Evolutionary conservation across 1,284 basidiomycete species (phyloP).

Genomic region (Phenoliferia sp.): DNA sequence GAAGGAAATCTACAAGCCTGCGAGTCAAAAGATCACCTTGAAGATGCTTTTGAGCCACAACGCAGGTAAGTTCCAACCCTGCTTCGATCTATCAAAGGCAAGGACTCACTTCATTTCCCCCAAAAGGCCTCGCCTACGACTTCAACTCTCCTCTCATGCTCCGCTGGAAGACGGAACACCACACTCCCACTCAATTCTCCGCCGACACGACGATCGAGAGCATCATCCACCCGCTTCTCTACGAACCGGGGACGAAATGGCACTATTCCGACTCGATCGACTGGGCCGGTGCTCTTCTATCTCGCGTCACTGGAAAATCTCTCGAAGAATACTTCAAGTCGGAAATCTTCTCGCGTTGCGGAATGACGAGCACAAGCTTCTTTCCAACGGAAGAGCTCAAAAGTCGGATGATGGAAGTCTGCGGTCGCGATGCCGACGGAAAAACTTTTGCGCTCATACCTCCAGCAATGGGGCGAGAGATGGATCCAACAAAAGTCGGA

Average conservation of each 20-base stretch:
- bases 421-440: not conserved
- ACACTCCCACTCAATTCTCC: not conserved
- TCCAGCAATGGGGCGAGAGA: not conserved
- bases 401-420: not conserved
- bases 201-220: not conserved
- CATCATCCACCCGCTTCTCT: not conserved
- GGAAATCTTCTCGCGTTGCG: not conserved
- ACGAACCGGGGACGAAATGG: not conserved
- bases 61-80: not conserved
- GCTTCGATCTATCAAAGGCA: not conserved
- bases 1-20: not conserved
- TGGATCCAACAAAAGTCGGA: not conserved
- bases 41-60: not conserved
- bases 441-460: not conserved
- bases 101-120: not conserved
- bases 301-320: not conserved
- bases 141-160: not conserved
- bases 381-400: not conserved
- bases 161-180: not conserved
- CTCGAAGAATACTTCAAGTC: not conserved
- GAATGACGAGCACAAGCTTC: not conserved
- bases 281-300: not conserved
- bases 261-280: not conserved
- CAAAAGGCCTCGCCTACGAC: not conserved
- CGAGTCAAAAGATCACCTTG: not conserved